phyloP scores from a whole-genome alignment of 129 eudicot genomes.

The carrot (Daucus carota) region DH1_v3.0 NC_030384.2:30292001-30292500 shows the following conservation, averaged over 20 bases:
- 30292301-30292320: not conserved
- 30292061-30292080: too few relatives aligned
- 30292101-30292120: not conserved
- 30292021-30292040: too few relatives aligned
- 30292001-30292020: too few relatives aligned
- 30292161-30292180: not conserved
- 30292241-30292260: not conserved
- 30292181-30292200: not conserved
- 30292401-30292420: not conserved
- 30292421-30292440: not conserved
- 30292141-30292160: not conserved
- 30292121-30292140: not conserved
- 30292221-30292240: not conserved
- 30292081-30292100: too few relatives aligned
- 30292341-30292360: not conserved
- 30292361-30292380: not conserved
- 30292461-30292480: too few relatives aligned
- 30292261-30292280: not conserved
- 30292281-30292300: conserved; percentile 1
- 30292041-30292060: too few relatives aligned
- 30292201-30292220: not conserved
- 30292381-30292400: not conserved
- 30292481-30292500: not conserved
- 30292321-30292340: conserved; percentile 2
- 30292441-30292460: too few relatives aligned